Percentiles rank a stretch among this genome's conserved stretches.
These are phyloP conservation scores for Cephalotrichum gorgonifer DNA, from an alignment of 2,329 filamentous ascomycete species.

Conservation along the genomic window DNA sequence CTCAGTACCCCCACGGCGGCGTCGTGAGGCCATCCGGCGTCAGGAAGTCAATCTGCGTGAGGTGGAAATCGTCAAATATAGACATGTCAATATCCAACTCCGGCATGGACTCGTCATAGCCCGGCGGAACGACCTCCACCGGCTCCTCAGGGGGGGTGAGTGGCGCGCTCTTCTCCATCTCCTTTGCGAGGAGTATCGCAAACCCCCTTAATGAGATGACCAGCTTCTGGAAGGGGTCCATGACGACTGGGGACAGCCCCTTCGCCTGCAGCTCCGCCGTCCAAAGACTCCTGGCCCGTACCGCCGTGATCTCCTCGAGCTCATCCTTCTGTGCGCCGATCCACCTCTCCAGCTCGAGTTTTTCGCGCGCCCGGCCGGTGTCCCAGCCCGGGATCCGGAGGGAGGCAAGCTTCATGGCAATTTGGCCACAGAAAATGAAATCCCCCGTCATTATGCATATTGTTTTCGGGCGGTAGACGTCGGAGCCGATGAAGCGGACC, in stretches of 20 bases:
- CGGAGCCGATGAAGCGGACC: constrained; percentile 19
- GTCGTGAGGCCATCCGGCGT: neutral
- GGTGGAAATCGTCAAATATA: constrained; percentile 2
- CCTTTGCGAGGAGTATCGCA: constrained; percentile 6
- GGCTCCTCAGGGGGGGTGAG: neutral
- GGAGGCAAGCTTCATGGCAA: constrained; percentile 33
- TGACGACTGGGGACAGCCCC: neutral
- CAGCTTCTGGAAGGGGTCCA: constrained; percentile 10
- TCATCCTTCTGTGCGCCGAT: constrained; percentile 19
- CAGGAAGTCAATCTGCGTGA: constrained; percentile 4
- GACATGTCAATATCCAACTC: constrained; percentile 1
- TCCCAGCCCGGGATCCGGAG: constrained; percentile 37
- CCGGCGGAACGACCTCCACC: neutral
- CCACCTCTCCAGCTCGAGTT: constrained; percentile 22
- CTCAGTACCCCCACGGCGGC: constrained; percentile 1
- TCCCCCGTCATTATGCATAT: constrained; percentile 34
- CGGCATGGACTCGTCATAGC: neutral
- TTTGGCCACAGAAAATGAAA: constrained; percentile 34
- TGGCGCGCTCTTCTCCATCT: constrained; percentile 5
- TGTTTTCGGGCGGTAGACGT: constrained; percentile 26
- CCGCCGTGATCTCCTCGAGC: constrained; percentile 15
- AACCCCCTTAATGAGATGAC: constrained; percentile 7
- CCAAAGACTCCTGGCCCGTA: constrained; percentile 9
- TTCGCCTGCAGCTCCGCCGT: constrained; percentile 3
- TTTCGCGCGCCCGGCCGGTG: constrained; percentile 20